Conservation (phyloP, 352 stramenopile genomes). For the Phytophthora ohioensis region DNA sequence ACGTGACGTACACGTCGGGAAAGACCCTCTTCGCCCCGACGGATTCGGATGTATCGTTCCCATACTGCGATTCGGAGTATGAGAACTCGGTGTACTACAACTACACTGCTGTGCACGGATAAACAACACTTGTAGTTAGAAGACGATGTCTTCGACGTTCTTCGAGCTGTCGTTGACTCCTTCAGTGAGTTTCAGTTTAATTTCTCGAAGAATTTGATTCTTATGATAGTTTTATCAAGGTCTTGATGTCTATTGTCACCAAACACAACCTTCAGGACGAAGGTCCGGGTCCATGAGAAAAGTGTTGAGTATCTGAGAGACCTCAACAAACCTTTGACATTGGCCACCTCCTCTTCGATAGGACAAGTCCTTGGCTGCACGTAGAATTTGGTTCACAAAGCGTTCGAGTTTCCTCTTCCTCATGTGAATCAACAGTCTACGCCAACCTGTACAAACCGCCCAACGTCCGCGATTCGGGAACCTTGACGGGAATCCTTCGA, state of each 20-base stretch:
- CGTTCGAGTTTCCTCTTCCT: constrained; percentile 42
- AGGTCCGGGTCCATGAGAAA: constrained; percentile 62
- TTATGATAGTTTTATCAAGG: neutral
- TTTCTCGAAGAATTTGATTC: neutral
- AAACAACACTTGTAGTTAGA: constrained; percentile 2
- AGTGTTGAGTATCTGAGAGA: constrained; percentile 62
- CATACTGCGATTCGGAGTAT: constrained; percentile 54
- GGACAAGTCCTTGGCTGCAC: constrained; percentile 52
- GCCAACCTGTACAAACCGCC: constrained; percentile 30
- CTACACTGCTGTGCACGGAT: constrained; percentile 40
- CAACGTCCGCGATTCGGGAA: constrained; percentile 35
- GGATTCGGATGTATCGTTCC: constrained; percentile 48
- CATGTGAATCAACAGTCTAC: constrained; percentile 31
- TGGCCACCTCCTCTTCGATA: constrained; percentile 47
- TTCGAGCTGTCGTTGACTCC: neutral
- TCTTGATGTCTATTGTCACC: constrained; percentile 10
- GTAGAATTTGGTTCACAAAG: constrained; percentile 59
- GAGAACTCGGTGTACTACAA: constrained; percentile 59
- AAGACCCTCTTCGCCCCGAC: constrained; percentile 51
- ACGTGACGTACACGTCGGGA: constrained; percentile 52
- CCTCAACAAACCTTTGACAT: constrained; percentile 59
- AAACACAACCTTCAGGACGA: constrained; percentile 28
- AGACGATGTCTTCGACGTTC: neutral
- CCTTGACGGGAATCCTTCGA: constrained; percentile 54
- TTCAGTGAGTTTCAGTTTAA: neutral